Base-by-base conservation (phyloP, 192 early-diverging fungal species). In the Entomortierella beljakovae region DNA sequence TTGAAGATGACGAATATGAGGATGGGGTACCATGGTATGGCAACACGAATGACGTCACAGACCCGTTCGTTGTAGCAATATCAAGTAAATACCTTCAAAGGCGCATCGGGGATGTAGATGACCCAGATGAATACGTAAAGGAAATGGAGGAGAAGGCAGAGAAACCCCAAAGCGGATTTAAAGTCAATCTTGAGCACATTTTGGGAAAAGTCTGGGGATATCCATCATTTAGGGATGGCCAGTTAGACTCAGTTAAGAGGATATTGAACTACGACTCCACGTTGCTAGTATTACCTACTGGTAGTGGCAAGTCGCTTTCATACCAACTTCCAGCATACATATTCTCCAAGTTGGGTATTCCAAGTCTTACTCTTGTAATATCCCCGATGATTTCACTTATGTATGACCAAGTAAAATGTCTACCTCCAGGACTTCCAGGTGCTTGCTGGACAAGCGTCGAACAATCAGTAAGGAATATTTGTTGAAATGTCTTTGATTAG, bases 381-480 rank as follows among this genome's bases (percentile, higher is more conserved):
- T 93, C 91, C 1, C 94, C 94, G 5, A 89, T 91, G 63, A 83
- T 96, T 28, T 90, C 94, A 8, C 84, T 96, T 6, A 96, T 96
- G 93, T 86, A 93, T 40, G 94, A 96, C 70, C 94, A 96, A 73
- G 83, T 94, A 33, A 85, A 84, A 22, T 86, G 87, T 37, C 61
- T 96, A 43, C 91, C 90, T 1, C 43, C 71, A 6, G 83, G 81
- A 7, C 73, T 94, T 1, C 75, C 82, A 43, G 93, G 89, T 0
- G 82, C 89, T 1, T 89, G 85, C 35, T 86, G 94, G 81, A 87
- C 85, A 22, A 88, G 86, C 48, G 81, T 86, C n/a, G 68, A 77
- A 28, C 60, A 64, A 34, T 49, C 57, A n/a, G 73, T 65, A 64
- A 42, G 67, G n/a, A 3, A 29, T 8, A 3, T 5, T 23, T 46